Evolutionary conservation across 805 yeast genomes (phyloP).

Genomic region (Yarrowia phangngaensis): DNA sequence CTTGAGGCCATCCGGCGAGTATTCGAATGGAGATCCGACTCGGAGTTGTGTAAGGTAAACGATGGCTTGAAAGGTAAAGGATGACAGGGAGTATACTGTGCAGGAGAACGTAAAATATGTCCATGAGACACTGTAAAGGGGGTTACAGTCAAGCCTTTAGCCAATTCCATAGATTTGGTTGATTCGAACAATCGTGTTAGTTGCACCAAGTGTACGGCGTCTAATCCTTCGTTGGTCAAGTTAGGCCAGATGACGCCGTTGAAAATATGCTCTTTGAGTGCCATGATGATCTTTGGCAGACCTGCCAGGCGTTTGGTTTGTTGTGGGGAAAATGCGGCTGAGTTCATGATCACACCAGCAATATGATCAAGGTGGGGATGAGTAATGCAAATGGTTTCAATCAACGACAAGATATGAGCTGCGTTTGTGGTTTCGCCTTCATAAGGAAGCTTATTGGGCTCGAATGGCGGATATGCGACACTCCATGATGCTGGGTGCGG

Average conservation of each 20-base stretch:
- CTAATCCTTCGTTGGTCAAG: slow-evolving; percentile 41
- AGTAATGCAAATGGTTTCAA: slow-evolving; percentile 47
- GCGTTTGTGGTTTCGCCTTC: slow-evolving; percentile 11
- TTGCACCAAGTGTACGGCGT: slow-evolving; percentile 27
- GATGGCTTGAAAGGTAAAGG: slow-evolving; percentile 20
- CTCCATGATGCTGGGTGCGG: neutral
- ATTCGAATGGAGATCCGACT: neutral
- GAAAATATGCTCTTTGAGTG: slow-evolving; percentile 56
- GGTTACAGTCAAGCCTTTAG: slow-evolving; percentile 29
- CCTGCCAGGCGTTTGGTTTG: slow-evolving; percentile 52
- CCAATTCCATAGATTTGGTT: slow-evolving; percentile 10
- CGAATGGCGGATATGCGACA: slow-evolving; percentile 17
- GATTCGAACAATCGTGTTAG: slow-evolving; percentile 27
- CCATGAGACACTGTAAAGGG: slow-evolving; percentile 36
- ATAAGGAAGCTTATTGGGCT: slow-evolving; percentile 3
- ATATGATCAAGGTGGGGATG: slow-evolving; percentile 88
- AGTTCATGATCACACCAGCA: slow-evolving; percentile 61
- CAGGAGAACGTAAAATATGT: slow-evolving; percentile 22
- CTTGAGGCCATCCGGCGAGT: slow-evolving; percentile 16
- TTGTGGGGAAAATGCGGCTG: slow-evolving; percentile 49
- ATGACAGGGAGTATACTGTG: slow-evolving; percentile 6
- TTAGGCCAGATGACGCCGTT: slow-evolving; percentile 83
- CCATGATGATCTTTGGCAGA: slow-evolving; percentile 48
- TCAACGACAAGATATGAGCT: slow-evolving; percentile 10
- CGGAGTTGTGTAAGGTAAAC: slow-evolving; percentile 7